A percentile compares a stretch with the other conserved stretches of the same genome.
These are phyloP conservation scores for Cyclotella cryptica DNA, from an alignment of 108 stramenopile species.

Conservation along the genomic window DNA sequence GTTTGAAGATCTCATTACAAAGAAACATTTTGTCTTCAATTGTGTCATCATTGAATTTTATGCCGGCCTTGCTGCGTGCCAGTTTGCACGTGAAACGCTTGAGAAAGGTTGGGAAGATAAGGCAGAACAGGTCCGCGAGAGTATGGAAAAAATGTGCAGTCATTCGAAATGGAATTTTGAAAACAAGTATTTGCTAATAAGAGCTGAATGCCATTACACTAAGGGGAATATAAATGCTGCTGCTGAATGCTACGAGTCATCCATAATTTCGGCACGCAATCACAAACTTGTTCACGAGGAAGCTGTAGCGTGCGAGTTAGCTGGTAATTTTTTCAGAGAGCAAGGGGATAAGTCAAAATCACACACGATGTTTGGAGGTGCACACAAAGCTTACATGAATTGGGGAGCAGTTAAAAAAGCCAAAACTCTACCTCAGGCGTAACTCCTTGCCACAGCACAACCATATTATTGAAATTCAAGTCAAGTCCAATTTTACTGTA, in stretches of 20 bases:
- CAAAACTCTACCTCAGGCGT: too few species aligned
- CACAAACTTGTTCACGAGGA: constrained; percentile 30
- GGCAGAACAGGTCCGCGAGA: neutral
- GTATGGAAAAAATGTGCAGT: neutral
- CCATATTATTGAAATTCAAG: too few species aligned
- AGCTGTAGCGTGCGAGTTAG: constrained; percentile 22
- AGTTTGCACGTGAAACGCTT: neutral
- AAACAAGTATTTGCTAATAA: constrained; percentile 2
- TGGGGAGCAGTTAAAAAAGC: too few species aligned
- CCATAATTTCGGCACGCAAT: constrained; percentile 16
- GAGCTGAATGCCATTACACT: constrained; percentile 5
- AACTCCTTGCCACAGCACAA: too few species aligned
- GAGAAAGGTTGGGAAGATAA: neutral
- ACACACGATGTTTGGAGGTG: neutral
- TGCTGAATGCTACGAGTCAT: constrained; percentile 11
- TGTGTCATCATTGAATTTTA: constrained; percentile 1
- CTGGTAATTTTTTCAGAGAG: constrained; percentile 21
- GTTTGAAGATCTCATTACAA: neutral
- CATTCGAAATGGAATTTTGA: constrained; percentile 19
- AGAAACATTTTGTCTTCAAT: too few species aligned
- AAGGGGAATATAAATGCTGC: neutral
- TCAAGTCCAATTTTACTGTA: too few species aligned
- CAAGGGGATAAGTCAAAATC: constrained; percentile 10
- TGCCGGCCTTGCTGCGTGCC: constrained; percentile 3
- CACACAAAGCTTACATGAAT: constrained; percentile 6